Evolutionary conservation across 495 filamentous ascomycete genomes (phyloP).

Genomic region (Astrothelium macrocarpum): DNA sequence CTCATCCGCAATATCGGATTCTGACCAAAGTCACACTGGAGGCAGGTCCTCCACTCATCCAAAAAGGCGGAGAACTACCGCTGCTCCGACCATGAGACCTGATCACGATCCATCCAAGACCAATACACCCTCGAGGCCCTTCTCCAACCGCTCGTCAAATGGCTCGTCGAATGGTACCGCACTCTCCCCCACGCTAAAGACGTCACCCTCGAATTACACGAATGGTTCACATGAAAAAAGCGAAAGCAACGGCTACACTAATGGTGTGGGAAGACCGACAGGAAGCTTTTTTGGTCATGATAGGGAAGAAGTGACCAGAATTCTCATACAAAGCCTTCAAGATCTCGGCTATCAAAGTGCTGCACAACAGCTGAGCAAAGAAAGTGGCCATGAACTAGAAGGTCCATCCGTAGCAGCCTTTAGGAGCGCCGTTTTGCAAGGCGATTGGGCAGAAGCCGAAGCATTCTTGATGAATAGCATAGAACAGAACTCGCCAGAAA

Average conservation of each 20-base stretch:
- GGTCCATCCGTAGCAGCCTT: conserved; percentile 77
- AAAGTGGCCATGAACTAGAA: conserved; percentile 86
- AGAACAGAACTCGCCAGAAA: conserved; percentile 31
- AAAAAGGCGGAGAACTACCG: conserved; percentile 51
- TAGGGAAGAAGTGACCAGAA: conserved; percentile 85
- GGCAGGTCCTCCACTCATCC: conserved; percentile 37
- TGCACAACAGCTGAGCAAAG: conserved; percentile 60
- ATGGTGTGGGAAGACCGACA: conserved; percentile 37
- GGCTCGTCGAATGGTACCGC: conserved; percentile 17
- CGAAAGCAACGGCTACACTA: conserved; percentile 31
- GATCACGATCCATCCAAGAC: conserved; percentile 39
- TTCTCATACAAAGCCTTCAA: conserved; percentile 80
- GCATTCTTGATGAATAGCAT: conserved; percentile 54
- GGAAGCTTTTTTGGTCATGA: conserved; percentile 60
- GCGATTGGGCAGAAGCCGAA: conserved; percentile 80
- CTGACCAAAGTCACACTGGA: conserved; percentile 21
- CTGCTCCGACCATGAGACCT: conserved; percentile 49
- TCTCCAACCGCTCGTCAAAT: conserved; percentile 39
- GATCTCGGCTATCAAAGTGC: conserved; percentile 79
- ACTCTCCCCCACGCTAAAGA: conserved; percentile 33
- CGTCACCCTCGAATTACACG: conserved; percentile 31
- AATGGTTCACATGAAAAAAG: conserved; percentile 42
- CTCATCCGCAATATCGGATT: conserved; percentile 16
- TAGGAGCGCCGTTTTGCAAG: conserved; percentile 66
- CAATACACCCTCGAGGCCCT: conserved; percentile 41